These are phyloP conservation scores for Hypholoma sublateritium DNA, from an alignment of 768 basidiomycete species.

Conservation along the genomic window DNA sequence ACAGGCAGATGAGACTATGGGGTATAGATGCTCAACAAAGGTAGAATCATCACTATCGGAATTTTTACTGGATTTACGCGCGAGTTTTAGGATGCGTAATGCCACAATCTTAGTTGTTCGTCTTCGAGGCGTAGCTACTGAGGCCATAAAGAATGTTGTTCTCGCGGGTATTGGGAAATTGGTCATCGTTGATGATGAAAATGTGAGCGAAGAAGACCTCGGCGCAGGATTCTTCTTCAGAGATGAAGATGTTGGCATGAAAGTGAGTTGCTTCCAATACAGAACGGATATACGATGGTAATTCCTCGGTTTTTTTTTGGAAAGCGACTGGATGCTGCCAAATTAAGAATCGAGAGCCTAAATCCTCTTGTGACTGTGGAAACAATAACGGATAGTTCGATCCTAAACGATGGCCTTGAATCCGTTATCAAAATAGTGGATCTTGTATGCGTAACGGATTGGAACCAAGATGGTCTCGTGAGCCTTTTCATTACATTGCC, in stretches of 20 bases:
- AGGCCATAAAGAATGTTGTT: conserved; percentile 96
- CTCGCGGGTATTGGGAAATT: conserved; percentile 93
- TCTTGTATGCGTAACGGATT: conserved; percentile 86
- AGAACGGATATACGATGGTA: conserved; percentile 36
- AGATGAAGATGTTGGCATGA: conserved; percentile 89
- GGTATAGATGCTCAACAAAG: conserved; percentile 97
- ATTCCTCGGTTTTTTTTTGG: conserved; percentile 32
- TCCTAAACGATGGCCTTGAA: conserved; percentile 55
- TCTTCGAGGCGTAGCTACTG: conserved; percentile 83
- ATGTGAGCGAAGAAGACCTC: conserved; percentile 82
- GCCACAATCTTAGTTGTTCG: conserved; percentile 84
- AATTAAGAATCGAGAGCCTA: conserved; percentile 80
- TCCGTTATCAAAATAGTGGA: conserved; percentile 67
- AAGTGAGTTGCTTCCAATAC: conserved; percentile 49
- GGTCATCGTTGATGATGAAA: conserved; percentile 76
- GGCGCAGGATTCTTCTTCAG: conserved; percentile 93
- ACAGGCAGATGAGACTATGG: conserved; percentile 97
- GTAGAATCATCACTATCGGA: conserved; percentile 37
- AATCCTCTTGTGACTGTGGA: conserved; percentile 91
- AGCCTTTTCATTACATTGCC: conserved; percentile 24
- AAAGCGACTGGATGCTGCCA: conserved; percentile 86
- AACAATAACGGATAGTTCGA: conserved; percentile 51
- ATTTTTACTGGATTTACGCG: conserved; percentile 12
- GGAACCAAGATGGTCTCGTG: conserved; percentile 69
- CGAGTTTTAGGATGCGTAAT: conserved; percentile 77